Conservation (phyloP, 2,329 filamentous ascomycete genomes). For the Didymella keratinophila region DNA sequence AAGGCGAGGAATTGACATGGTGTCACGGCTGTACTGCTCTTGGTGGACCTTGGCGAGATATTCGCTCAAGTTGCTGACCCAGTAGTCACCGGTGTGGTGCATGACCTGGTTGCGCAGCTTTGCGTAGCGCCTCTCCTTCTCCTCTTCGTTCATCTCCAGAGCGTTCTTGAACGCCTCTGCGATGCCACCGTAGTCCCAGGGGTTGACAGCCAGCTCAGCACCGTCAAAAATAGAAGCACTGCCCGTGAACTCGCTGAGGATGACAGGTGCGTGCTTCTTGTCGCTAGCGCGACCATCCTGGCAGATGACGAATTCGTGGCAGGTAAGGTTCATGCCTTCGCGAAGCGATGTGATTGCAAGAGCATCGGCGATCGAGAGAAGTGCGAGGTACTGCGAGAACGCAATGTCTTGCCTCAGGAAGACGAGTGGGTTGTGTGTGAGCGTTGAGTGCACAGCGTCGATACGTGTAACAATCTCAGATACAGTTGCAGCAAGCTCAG, state of each 20-base stretch:
- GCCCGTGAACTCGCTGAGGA: slow-evolving; percentile 94
- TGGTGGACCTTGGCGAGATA: slow-evolving; percentile 79
- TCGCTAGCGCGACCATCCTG: slow-evolving; percentile 79
- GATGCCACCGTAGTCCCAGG: slow-evolving; percentile 92
- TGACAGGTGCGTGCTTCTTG: slow-evolving; percentile 86
- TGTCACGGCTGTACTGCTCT: slow-evolving; percentile 84
- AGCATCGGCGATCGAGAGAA: slow-evolving; percentile 87
- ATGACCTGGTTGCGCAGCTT: slow-evolving; percentile 77
- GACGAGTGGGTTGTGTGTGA: slow-evolving; percentile 90
- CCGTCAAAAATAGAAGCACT: slow-evolving; percentile 85
- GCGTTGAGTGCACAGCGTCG: slow-evolving; percentile 87
- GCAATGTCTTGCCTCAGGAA: slow-evolving; percentile 95
- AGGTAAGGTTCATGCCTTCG: slow-evolving; percentile 96
- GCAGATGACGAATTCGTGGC: slow-evolving; percentile 91
- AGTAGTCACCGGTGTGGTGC: slow-evolving; percentile 83
- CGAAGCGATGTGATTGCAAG: slow-evolving; percentile 95
- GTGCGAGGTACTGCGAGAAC: slow-evolving; percentile 89
- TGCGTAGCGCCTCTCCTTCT: slow-evolving; percentile 78
- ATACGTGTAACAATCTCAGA: slow-evolving; percentile 95
- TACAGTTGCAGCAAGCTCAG: slow-evolving; percentile 85
- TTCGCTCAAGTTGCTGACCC: slow-evolving; percentile 79
- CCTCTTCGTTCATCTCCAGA: slow-evolving; percentile 77
- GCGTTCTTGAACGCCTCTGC: slow-evolving; percentile 85
- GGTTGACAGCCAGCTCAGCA: slow-evolving; percentile 85
- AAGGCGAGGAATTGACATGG: slow-evolving; percentile 84